Percentiles rank a stretch among this genome's conserved stretches.
Evolutionary conservation across 169 alveolate species (phyloP).

Genomic region (Plasmodium inui): DNA sequence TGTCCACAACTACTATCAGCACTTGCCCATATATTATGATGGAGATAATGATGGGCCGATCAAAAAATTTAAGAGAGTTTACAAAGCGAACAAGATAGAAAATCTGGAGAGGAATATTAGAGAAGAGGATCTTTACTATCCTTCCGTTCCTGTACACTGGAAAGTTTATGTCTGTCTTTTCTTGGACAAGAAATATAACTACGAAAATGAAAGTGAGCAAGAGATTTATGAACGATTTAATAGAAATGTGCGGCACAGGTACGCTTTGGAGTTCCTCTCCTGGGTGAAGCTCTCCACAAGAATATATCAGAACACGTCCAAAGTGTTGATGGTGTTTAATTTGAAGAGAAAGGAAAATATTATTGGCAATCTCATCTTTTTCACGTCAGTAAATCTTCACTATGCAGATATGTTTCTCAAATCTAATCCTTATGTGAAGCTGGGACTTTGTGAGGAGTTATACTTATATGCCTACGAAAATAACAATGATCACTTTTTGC

Average conservation of each 20-base stretch:
- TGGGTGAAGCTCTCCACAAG: conserved; percentile 81
- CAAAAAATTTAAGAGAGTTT: conserved; percentile 21
- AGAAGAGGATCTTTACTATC: conserved; percentile 76
- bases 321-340: conserved; percentile 49
- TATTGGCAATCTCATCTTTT: conserved; percentile 68
- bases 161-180: conserved; percentile 70
- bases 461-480: conserved; percentile 56
- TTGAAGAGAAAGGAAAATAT: conserved; percentile 50
- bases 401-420: conserved; percentile 73
- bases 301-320: conserved; percentile 68
- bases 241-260: conserved; percentile 56
- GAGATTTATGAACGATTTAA: conserved; percentile 54
- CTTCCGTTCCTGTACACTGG: conserved; percentile 79
- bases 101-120: conserved; percentile 76
- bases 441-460: conserved; percentile 75
- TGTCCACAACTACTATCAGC: conserved; percentile 34
- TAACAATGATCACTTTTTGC: conserved; percentile 73
- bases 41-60: background rate
- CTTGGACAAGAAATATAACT: conserved; percentile 65
- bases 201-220: conserved; percentile 29
- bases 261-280: conserved; percentile 49
- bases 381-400: conserved; percentile 77
- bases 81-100: conserved; percentile 54
- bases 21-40: conserved; percentile 44
- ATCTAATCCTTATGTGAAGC: conserved; percentile 74